Base-by-base conservation (phyloP, 495 filamentous ascomycete species). In the Cercophora samala region DNA sequence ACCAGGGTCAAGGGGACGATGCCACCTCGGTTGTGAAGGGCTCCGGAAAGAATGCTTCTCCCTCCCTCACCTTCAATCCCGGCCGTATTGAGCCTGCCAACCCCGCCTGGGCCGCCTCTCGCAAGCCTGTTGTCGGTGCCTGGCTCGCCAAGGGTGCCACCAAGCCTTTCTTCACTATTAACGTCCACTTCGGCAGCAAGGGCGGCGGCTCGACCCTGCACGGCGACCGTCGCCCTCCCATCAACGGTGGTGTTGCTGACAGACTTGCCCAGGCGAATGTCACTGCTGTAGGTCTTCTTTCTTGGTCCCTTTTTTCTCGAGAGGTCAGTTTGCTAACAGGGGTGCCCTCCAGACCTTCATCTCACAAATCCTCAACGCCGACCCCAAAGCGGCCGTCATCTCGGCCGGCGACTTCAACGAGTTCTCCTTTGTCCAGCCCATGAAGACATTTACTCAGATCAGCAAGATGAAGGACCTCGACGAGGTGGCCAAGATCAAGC, bases 351-450 rank as follows among this genome's bases (percentile, higher is more conserved):
- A 77, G 68, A 60, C 69, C 4, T 82, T 80, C 65, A 74, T 80
- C 54, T 62, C 68, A 1, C 17, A 75, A 17, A 80, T 89, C 62
- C 78, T 88, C 9, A 67, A 64, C 1, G 53, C 76, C 17, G 77
- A 85, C 67, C 60, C 68, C 2, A 53, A 73, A 1, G 86, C 86
- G 0, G 68, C 70, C 8, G 74, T 89, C 42, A 73, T 87, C 21
- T 73, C 79, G 0, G 78, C 82, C 0, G 87, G 87, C 13, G 86
- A 89, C 70, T 90, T 85, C 73, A 89, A 90, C 79, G 87, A 90
- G 75, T 89, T 87, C 69, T 66, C 80, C 0, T 86, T 85, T 67
- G 85, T 83, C 13, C 51, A 71, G 72, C 85, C 86, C 0, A 70
- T 88, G 70, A 68, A 75, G 42, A 74, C 72, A 0, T 86, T 87